Evolutionary conservation across 2,329 filamentous ascomycete species (phyloP).

Genomic region (Neurospora sp.): DNA sequence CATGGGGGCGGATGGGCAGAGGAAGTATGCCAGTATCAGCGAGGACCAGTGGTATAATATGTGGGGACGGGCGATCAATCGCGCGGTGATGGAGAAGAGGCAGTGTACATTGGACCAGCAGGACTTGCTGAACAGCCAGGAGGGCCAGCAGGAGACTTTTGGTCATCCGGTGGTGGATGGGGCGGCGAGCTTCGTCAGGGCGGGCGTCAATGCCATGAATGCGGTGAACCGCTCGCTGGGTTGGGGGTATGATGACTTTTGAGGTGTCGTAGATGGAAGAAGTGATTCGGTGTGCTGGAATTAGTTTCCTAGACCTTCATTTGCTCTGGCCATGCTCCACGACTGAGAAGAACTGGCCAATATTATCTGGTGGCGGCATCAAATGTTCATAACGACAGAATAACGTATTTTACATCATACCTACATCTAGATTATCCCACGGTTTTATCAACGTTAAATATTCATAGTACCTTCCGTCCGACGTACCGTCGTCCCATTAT

Average conservation of each 20-base stretch:
- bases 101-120: constrained; percentile 46
- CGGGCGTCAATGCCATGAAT: constrained; percentile 41
- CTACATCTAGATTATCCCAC: not conserved
- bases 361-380: not conserved
- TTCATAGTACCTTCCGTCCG: too few relatives aligned
- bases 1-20: constrained; percentile 24
- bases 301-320: not conserved
- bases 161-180: constrained; percentile 30
- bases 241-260: constrained; percentile 32
- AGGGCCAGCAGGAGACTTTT: constrained; percentile 26
- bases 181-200: constrained; percentile 32
- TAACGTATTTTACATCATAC: not conserved
- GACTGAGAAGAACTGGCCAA: not conserved
- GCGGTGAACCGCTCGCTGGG: constrained; percentile 44
- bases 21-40: constrained; percentile 42
- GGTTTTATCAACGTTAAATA: too few relatives aligned
- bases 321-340: too few relatives aligned
- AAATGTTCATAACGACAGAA: not conserved
- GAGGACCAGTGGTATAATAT: constrained; percentile 53
- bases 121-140: constrained; percentile 38
- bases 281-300: not conserved
- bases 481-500: too few relatives aligned
- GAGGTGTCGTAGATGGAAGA: not conserved
- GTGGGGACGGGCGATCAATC: constrained; percentile 51
- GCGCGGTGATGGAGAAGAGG: constrained; percentile 48